A percentile compares a stretch with the other conserved stretches of the same genome.
These are phyloP conservation scores for Candida orba DNA, from an alignment of 805 yeast species.

Conservation along the genomic window DNA sequence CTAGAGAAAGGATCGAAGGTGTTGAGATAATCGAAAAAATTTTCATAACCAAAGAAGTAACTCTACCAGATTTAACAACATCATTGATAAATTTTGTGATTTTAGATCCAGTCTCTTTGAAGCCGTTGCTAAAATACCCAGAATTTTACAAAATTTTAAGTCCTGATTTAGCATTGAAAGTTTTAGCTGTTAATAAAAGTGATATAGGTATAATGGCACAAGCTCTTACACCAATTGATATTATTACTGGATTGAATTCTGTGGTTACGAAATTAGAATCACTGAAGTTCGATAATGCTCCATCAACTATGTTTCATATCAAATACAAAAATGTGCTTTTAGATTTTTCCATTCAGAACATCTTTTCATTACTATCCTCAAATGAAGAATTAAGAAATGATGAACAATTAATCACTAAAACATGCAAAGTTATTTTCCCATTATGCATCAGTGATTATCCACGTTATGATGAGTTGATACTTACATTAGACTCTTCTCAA, in stretches of 20 bases:
- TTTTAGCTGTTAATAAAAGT: constrained; percentile 25
- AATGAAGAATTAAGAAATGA: constrained; percentile 8
- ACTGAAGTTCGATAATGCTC: constrained; percentile 19
- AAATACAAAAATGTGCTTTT: constrained; percentile 15
- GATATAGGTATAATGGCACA: constrained; percentile 14
- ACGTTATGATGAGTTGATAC: constrained; percentile 18
- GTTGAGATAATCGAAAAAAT: constrained; percentile 9
- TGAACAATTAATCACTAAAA: neutral
- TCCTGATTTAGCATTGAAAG: constrained; percentile 22
- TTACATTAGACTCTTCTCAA: constrained; percentile 11
- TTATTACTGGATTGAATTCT: constrained; percentile 13
- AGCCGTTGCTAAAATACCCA: constrained; percentile 22
- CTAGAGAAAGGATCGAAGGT: constrained; percentile 22
- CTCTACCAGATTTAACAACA: constrained; percentile 12
- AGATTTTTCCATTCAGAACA: constrained; percentile 14
- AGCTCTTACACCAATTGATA: constrained; percentile 6
- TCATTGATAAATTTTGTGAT: constrained; percentile 19
- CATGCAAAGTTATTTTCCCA: constrained; percentile 17
- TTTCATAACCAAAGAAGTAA: neutral
- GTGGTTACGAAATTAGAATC: constrained; percentile 16
- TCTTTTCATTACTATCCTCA: constrained; percentile 16
- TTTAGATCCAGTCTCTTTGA: constrained; percentile 23
- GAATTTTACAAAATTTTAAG: constrained; percentile 25
- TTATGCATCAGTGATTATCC: constrained; percentile 22
- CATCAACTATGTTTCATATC: constrained; percentile 21